Conservation (phyloP, 805 yeast genomes). For the Starmerella roubikii region DNA sequence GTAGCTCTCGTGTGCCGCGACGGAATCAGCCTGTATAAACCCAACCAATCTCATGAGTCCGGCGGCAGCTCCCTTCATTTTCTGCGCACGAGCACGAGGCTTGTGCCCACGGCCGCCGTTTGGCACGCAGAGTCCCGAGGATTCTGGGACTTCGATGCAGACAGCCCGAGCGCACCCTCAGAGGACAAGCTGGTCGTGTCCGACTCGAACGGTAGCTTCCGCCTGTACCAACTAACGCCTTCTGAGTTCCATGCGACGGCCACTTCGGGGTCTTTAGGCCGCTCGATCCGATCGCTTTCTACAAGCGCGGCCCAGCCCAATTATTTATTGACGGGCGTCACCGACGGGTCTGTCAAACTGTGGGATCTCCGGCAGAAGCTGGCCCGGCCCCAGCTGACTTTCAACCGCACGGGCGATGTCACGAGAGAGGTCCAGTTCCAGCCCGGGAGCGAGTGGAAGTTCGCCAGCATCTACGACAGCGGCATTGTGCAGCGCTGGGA, state of each 20-base stretch:
- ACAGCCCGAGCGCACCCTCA: not conserved
- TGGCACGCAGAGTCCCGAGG: conserved; percentile 8
- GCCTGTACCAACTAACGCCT: conserved; percentile 19
- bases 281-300: conserved; percentile 42
- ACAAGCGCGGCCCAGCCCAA: conserved; percentile 43
- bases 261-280: conserved; percentile 19
- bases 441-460: conserved; percentile 37
- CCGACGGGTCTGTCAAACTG: conserved; percentile 58
- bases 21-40: conserved; percentile 12
- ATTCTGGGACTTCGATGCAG: not conserved
- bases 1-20: conserved; percentile 10
- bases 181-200: conserved; percentile 20
- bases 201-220: conserved; percentile 25
- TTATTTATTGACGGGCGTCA: conserved; percentile 59
- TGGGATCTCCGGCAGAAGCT: conserved; percentile 67
- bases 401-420: conserved; percentile 59
- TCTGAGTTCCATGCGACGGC: not conserved
- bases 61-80: not conserved
- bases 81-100: conserved; percentile 2
- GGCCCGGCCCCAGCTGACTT: conserved; percentile 37
- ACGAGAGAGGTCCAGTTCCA: conserved; percentile 43
- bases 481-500: conserved; percentile 86
- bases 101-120: conserved; percentile 8
- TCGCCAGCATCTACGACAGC: conserved; percentile 75
- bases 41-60: conserved; percentile 1